Evolutionary conservation across 129 eudicot species (phyloP).

Genomic region (Escallonia rubra): DNA sequence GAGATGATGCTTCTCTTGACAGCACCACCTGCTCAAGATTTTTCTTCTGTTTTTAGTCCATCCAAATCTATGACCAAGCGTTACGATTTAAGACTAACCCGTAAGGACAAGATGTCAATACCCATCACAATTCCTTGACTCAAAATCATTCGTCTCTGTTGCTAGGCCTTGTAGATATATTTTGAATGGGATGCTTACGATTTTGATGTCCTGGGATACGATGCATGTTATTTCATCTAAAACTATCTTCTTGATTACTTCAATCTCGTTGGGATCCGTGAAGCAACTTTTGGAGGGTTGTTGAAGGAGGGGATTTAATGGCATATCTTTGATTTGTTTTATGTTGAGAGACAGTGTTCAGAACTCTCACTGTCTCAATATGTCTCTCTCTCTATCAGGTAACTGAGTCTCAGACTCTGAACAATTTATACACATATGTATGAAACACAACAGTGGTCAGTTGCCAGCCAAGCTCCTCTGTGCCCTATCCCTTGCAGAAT

Average conservation of each 20-base stretch:
- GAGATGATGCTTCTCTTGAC: too few species aligned
- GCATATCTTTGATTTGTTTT: slow-evolving; percentile 26
- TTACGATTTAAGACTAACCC: too few species aligned
- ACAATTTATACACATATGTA: slow-evolving; percentile 16
- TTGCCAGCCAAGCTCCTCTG: slow-evolving; percentile 1
- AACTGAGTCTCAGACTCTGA: slow-evolving; percentile 37
- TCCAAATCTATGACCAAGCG: too few species aligned
- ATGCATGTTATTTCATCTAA: too few species aligned
- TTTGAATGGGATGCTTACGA: too few species aligned
- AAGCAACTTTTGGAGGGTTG: slow-evolving; percentile 5
- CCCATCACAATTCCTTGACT: too few species aligned
- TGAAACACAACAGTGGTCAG: slow-evolving; percentile 25
- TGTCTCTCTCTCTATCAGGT: slow-evolving; percentile 35
- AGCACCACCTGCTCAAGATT: too few species aligned
- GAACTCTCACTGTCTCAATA: slow-evolving; percentile 30
- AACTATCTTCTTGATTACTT: background rate
- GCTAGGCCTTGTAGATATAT: too few species aligned
- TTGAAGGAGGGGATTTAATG: slow-evolving; percentile 11
- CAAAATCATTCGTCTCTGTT: too few species aligned
- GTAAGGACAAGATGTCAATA: too few species aligned
- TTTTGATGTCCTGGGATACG: too few species aligned
- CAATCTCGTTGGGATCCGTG: slow-evolving; percentile 22
- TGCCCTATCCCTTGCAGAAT: slow-evolving; percentile 24
- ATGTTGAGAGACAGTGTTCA: slow-evolving; percentile 21
- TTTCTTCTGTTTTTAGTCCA: too few species aligned